A percentile compares a stretch with the other conserved stretches of the same genome.
phyloP scores from a whole-genome alignment of 371 early-diverging fungal genomes.

The Syncephalastrum contaminatum region DNA sequence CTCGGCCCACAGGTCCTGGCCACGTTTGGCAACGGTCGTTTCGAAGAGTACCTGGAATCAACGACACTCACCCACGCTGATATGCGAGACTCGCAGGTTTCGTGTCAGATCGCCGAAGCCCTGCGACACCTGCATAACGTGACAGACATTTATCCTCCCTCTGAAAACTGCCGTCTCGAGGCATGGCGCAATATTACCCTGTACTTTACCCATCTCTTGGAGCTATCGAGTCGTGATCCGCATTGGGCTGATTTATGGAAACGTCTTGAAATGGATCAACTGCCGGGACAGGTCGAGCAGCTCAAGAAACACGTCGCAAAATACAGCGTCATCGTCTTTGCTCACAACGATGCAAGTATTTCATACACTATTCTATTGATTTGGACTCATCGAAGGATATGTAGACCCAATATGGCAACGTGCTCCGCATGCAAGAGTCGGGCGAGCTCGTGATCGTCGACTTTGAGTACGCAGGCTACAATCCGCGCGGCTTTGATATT shows the following conservation, averaged over 20 bases:
- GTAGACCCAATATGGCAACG: slow-evolving; percentile 82
- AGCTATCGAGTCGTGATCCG: background rate
- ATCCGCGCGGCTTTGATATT: slow-evolving; percentile 79
- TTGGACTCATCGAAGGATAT: background rate
- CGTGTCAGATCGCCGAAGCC: slow-evolving; percentile 70
- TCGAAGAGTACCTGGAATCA: slow-evolving; percentile 84
- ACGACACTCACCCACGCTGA: slow-evolving; percentile 69
- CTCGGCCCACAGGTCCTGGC: slow-evolving; percentile 81
- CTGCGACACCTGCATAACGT: slow-evolving; percentile 77
- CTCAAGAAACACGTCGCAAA: slow-evolving; percentile 25
- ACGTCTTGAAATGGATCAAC: slow-evolving; percentile 36
- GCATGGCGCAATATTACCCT: slow-evolving; percentile 54
- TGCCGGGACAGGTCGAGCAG: slow-evolving; percentile 42
- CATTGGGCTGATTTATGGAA: slow-evolving; percentile 7
- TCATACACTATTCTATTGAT: background rate
- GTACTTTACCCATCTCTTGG: background rate
- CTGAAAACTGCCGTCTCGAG: slow-evolving; percentile 40
- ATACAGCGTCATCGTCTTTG: slow-evolving; percentile 65
- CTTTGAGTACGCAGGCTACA: slow-evolving; percentile 88
- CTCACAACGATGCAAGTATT: slow-evolving; percentile 46
- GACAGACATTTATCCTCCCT: slow-evolving; percentile 60
- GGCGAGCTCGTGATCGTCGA: slow-evolving; percentile 74
- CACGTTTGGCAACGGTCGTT: slow-evolving; percentile 83
- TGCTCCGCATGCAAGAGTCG: slow-evolving; percentile 53
- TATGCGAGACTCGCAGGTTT: slow-evolving; percentile 65